These are phyloP conservation scores for Selaginella tamariscina DNA, from an alignment of 75 land plant species.

Conservation along the genomic window DNA sequence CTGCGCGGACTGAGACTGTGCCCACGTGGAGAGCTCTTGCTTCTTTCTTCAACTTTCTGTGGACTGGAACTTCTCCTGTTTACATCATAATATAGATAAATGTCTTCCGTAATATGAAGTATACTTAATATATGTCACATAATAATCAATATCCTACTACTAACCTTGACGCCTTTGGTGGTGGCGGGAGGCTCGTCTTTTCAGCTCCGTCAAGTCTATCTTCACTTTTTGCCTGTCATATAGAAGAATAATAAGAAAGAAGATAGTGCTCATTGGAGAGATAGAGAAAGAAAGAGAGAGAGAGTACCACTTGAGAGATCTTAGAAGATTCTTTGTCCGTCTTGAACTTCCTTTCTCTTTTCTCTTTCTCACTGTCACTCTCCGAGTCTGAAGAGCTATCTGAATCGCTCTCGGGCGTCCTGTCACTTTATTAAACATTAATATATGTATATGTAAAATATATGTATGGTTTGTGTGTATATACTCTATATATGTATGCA, in stretches of 20 bases:
- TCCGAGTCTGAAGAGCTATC: slow-evolving; percentile 37
- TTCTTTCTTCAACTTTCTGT: not conserved
- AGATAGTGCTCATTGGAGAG: too few relatives aligned
- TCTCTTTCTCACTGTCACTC: slow-evolving; percentile 28
- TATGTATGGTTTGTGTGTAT: not conserved
- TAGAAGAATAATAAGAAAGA: too few relatives aligned
- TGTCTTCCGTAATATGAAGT: too few relatives aligned
- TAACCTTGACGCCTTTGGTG: not conserved
- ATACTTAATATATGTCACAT: not conserved
- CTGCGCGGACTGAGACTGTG: not conserved
- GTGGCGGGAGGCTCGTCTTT: not conserved
- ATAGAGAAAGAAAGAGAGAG: too few relatives aligned
- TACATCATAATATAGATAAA: too few relatives aligned
- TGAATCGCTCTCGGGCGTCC: slow-evolving; percentile 41
- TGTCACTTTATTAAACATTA: slow-evolving; percentile 8
- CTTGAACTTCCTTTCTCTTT: not conserved
- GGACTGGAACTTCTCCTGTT: not conserved
- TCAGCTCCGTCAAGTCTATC: too few relatives aligned
- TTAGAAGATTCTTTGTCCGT: too few relatives aligned
- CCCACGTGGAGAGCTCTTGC: too few relatives aligned
- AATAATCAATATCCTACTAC: not conserved
- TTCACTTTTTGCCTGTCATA: too few relatives aligned
- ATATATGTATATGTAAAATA: not conserved
- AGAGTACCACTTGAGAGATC: too few relatives aligned
- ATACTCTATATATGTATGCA: not conserved